Evolutionary conservation across 345 rosid genomes (phyloP), one percentile per base, ranked within the genome.

Genomic region (Firmiana major): DNA sequence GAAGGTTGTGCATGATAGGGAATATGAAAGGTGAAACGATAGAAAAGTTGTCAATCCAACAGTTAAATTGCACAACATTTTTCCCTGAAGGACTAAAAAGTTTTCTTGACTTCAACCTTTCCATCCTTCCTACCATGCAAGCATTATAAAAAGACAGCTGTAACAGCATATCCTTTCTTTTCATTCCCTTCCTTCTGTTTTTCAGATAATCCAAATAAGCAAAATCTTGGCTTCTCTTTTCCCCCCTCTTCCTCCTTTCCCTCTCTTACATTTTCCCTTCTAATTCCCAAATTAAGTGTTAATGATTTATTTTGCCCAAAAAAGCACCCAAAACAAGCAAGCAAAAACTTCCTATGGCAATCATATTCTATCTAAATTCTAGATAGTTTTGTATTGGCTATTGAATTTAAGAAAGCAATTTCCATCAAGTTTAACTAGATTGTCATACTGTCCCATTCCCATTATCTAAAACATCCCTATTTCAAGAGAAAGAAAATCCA

Each of bases 51-150:
- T 13, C 40, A 28, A 62, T 62, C n/a, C 40, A 28, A 31, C 6
- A 9, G 42, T 31, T 5, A 6, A 22, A 38, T 28, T 13, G n/a
- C 5, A 31, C 40, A 62, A 62, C 4, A 31, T 15, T 62, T n/a
- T 5, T 12, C 38, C 40, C 10, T 31, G 10, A 13, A 28, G 28
- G 15, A 15, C n/a, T 15, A 62, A 28, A 62, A 10, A 0, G 34
- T 6, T 60, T 60, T 28, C 9, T 26, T 3, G 12, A 26, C 1
- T 12, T 60, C 64, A 60, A 26, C 38, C 8, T 60, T 60, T 12
- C 38, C 65, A 60, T 60, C 65, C 40, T 60, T 60, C 40, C 65
- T 28, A 60, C 65, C 65, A 62, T 58, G 40, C 65, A 62, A 26
- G 10, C 3, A 10, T 8, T 1, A 31, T 1, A 62, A 62, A 62